Evolutionary conservation across 257 asterid species (phyloP).

Genomic region (Capsicum chinense): DNA sequence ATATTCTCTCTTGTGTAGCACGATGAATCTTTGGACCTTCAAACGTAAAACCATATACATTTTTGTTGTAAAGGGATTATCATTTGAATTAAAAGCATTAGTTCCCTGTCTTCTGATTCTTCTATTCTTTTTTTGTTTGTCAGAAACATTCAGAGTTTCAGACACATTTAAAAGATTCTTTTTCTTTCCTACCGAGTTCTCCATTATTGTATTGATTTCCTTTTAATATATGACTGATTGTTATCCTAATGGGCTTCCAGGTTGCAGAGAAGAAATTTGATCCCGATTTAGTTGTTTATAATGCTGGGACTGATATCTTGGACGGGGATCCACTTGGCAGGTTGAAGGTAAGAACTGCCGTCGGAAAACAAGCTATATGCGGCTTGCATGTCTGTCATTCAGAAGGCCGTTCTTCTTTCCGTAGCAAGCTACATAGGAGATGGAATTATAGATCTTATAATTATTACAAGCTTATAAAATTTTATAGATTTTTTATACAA

Average conservation of each 20-base stretch:
- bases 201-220: not conserved
- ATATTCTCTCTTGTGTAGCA: not conserved
- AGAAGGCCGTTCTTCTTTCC: not conserved
- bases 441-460: not conserved
- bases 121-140: not conserved
- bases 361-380: not conserved
- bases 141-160: not conserved
- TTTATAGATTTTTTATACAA: not conserved
- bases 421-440: not conserved
- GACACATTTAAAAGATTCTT: not conserved
- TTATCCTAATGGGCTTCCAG: constrained; percentile 47
- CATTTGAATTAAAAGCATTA: not conserved
- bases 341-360: constrained; percentile 60
- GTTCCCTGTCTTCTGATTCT: constrained; percentile 6
- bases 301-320: constrained; percentile 94
- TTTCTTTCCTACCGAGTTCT: constrained; percentile 11
- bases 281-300: constrained; percentile 84
- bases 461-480: not conserved
- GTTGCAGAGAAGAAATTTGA: constrained; percentile 63
- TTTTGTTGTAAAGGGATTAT: not conserved
- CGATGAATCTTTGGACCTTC: not conserved
- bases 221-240: not conserved
- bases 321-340: constrained; percentile 94
- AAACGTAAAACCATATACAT: not conserved
- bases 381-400: not conserved